Evolutionary conservation across 176 grass and related monocot genomes (phyloP), one percentile per base, ranked within the genome.

Genomic region (Secale cereale): DNA sequence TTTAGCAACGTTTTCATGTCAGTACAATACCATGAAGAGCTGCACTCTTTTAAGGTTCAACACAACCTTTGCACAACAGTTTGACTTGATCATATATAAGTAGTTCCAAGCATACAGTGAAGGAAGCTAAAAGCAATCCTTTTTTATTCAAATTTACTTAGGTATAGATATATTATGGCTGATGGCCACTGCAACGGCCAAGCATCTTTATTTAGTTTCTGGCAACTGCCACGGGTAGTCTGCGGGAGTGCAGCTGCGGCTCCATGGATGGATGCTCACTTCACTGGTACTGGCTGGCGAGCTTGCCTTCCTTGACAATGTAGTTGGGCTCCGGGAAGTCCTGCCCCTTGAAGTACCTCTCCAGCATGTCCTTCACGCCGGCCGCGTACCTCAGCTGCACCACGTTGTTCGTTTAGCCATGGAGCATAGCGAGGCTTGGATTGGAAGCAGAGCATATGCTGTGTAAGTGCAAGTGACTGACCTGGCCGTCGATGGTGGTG

Each of bases 401-500:
- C 35, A 70, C 35, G 16, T 50, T 40, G n/a, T 45, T 22, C 36
- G 70, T 62, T 26, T 14, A 29, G 6, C 35, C 37, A 30, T 79
- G 37, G 25, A 64, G 2, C 33, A 62, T 65, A 45, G 59, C 26
- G 7, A 46, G 40, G 39, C 37, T 64, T 30, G 11, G 1, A 43
- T n/a, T n/a, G n/a, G n/a, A n/a, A 74, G 54, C 32, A 54, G 43
- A 77, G 37, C 8, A 50, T 17, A n/a, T n/a, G 68, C 8, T 67
- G 72, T 54, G 69, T 28, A 14, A 7, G 17, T 54, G 50, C 50
- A 17, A 71, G 4, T 70, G 76, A 63, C 66, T 75, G 26, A 94
- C 94, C 81, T 97, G 94, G 3, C 30, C 92, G 82, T 97, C 94
- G 36, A 94, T 97, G 74, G 92, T 97, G n/a, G 92, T 97, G 37